These are phyloP conservation scores for Blastocystis hominis DNA, from an alignment of 352 stramenopile genomes.

Conservation along the genomic window DNA sequence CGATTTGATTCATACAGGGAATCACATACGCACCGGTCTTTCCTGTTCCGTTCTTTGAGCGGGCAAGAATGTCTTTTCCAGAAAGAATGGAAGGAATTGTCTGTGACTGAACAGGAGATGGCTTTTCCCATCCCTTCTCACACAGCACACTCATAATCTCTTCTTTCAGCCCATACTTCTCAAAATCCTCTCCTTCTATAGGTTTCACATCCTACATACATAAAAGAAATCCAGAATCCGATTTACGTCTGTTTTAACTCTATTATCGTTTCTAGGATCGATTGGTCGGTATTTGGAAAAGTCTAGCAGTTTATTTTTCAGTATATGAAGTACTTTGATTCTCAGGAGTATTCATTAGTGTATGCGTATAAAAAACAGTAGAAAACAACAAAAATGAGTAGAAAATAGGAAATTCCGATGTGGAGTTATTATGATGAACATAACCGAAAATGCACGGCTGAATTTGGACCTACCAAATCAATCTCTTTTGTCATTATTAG, in stretches of 20 bases:
- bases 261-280: slow-evolving; percentile 74
- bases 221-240: not conserved
- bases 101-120: slow-evolving; percentile 95
- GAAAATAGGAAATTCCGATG: not conserved
- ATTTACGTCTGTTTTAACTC: slow-evolving; percentile 71
- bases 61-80: slow-evolving; percentile 89
- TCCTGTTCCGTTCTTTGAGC: slow-evolving; percentile 97
- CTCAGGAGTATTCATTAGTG: slow-evolving; percentile 9
- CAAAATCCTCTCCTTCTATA: slow-evolving; percentile 97
- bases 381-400: slow-evolving; percentile 1
- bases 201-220: slow-evolving; percentile 83
- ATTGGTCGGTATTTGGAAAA: slow-evolving; percentile 64
- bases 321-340: not conserved
- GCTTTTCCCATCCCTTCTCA: slow-evolving; percentile 97
- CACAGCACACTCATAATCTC: slow-evolving; percentile 99
- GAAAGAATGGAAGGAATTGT: slow-evolving; percentile 95
- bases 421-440: not conserved
- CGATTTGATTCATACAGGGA: slow-evolving; percentile 95
- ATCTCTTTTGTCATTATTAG: not conserved
- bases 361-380: not conserved
- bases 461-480: not conserved
- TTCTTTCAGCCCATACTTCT: slow-evolving; percentile 98
- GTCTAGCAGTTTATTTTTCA: not conserved
- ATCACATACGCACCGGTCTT: slow-evolving; percentile 99
- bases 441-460: not conserved